Percentiles rank a stretch among this genome's conserved stretches.
These are phyloP conservation scores for Sclerotinia spermophila DNA, from an alignment of 2,329 filamentous ascomycete species.

Conservation along the genomic window DNA sequence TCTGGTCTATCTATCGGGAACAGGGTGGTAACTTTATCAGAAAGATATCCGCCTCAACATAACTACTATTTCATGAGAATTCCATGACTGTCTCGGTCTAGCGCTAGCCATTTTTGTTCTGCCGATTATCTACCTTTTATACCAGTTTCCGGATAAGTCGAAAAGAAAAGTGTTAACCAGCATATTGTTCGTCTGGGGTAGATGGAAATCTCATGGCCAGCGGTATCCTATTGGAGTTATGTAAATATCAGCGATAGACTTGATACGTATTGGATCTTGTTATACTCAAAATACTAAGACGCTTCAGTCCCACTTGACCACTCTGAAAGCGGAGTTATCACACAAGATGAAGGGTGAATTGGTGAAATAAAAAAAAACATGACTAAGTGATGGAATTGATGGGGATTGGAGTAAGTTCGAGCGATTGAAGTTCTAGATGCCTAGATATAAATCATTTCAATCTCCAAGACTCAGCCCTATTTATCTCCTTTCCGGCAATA, in stretches of 20 bases:
- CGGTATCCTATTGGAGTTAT: neutral
- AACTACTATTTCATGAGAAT: no score
- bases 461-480: neutral
- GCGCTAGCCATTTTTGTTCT: neutral
- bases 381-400: neutral
- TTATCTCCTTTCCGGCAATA: neutral
- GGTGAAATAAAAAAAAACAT: neutral
- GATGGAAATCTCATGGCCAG: neutral
- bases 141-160: neutral
- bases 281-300: neutral
- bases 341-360: no score
- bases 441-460: neutral
- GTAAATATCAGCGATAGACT: neutral
- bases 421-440: neutral
- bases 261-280: neutral
- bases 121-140: neutral
- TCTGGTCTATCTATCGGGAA: neutral
- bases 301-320: no score
- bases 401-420: neutral
- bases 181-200: neutral
- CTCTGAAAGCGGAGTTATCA: no score
- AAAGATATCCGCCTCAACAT: no score
- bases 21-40: no score
- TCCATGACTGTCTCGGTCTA: rapidly evolving
- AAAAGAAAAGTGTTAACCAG: neutral